Percentiles rank a stretch among this genome's conserved stretches.
phyloP scores from a whole-genome alignment of 345 rosid genomes.

The Fremontodendron californicum region DNA sequence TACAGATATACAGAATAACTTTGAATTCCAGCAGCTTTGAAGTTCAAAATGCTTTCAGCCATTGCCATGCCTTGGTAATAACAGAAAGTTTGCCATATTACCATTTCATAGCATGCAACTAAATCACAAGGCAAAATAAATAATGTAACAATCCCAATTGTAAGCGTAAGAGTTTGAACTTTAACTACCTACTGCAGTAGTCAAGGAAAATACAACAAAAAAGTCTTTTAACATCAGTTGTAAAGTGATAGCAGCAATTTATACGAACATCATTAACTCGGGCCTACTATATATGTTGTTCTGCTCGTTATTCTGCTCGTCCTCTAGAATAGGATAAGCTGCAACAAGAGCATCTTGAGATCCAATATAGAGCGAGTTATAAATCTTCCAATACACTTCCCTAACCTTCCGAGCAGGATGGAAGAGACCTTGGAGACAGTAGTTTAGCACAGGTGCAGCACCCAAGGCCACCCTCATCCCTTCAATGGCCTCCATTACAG shows the following conservation, averaged over 20 bases:
- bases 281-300: constrained; percentile 82
- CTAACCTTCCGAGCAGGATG: constrained; percentile 98
- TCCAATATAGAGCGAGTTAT: constrained; percentile 92
- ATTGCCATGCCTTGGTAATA: background rate
- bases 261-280: constrained; percentile 79
- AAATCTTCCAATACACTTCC: constrained; percentile 99
- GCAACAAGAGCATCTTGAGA: constrained; percentile 93
- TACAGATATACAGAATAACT: background rate
- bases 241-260: constrained; percentile 8
- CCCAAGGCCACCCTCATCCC: constrained; percentile 97
- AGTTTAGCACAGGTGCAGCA: constrained; percentile 76
- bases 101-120: background rate
- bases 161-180: background rate
- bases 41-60: background rate
- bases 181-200: background rate
- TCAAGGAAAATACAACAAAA: background rate
- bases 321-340: constrained; percentile 78
- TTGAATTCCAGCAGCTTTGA: background rate
- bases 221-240: background rate
- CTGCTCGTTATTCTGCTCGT: constrained; percentile 73
- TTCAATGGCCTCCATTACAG: constrained; percentile 98
- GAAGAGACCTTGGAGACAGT: constrained; percentile 95
- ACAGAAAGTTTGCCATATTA: background rate
- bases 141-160: background rate
- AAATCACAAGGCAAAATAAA: background rate